Base-by-base conservation (phyloP, 306 rosid genomes). In the Fragaria ananassa region DNA sequence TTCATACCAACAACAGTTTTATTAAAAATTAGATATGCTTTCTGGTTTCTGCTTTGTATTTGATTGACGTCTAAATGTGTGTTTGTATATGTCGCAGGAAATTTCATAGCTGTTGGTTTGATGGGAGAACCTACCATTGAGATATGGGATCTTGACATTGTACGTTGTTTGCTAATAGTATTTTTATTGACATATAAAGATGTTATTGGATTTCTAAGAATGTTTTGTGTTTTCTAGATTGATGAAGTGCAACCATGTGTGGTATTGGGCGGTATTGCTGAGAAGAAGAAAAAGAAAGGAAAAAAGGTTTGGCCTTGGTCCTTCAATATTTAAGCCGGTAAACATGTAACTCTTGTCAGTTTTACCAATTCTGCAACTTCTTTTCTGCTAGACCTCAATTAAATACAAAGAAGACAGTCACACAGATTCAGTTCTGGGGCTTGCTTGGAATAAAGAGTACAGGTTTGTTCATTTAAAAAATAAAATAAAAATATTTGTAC, bases 91-190 rank as follows among this genome's bases (percentile, higher is more conserved):
- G 45, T 63, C 70, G 2, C 90, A 91, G 98, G 98, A 72, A 94
- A 88, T 76, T 92, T 92, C 70, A 51, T 90, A 78, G 96, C 96
- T 61, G 93, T 92, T 80, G 96, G 96, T 72, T 82, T 96, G 69
- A 92, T 94, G 98, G 95, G 66, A 6, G 78, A 88, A 70, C 97
- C 97, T 60, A 75, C 89, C 68, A 92, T 92, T 44, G 97, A 94
- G 87, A 92, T 94, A 76, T 94, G 96, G 96, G 96, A 94, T 86
- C 97, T 94, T 81, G 98, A 94, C 81, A 83, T 92, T 77, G 97
- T 94, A 89, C 76, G 96, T 85, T 51, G 64, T 18, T 76, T 57
- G 2, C 78, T 41, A 25, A 63, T 56, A 51, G 11, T 65, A 68
- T 54, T 65, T 50, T 67, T 19, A 56, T 13, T 70, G 51, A 25